phyloP scores from a whole-genome alignment of 2,329 filamentous ascomycete species.

The Fusarium sp. region DNA sequence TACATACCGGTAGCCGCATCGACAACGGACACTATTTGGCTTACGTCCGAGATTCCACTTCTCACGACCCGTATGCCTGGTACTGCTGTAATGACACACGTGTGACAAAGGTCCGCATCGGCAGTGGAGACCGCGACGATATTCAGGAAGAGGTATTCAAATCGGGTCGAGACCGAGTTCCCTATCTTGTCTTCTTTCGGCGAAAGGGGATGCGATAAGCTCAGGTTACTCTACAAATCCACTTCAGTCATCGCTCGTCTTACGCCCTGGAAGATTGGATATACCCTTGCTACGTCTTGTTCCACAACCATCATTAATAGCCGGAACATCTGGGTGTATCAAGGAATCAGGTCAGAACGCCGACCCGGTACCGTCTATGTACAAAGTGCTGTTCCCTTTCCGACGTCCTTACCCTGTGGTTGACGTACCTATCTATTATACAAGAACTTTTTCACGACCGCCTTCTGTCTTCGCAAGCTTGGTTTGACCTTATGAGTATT shows the following conservation, averaged over 20 bases:
- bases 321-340: background rate
- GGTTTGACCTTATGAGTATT: constrained; percentile 1
- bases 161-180: constrained; percentile 57
- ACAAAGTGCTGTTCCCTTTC: background rate
- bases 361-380: background rate
- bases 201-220: constrained; percentile 53
- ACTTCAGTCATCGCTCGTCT: background rate
- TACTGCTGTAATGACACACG: constrained; percentile 64
- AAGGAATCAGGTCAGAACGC: background rate
- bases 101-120: constrained; percentile 61
- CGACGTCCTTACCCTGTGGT: background rate
- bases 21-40: constrained; percentile 86
- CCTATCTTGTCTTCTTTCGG: constrained; percentile 65
- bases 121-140: constrained; percentile 55
- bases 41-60: constrained; percentile 73
- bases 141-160: constrained; percentile 59
- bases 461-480: constrained; percentile 19
- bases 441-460: background rate
- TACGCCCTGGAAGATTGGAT: background rate
- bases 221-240: background rate
- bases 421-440: background rate
- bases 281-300: background rate
- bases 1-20: constrained; percentile 79
- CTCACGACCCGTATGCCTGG: constrained; percentile 63
- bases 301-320: background rate